Conservation (phyloP, 208 protist species). For the Crithidia sp. region DNA sequence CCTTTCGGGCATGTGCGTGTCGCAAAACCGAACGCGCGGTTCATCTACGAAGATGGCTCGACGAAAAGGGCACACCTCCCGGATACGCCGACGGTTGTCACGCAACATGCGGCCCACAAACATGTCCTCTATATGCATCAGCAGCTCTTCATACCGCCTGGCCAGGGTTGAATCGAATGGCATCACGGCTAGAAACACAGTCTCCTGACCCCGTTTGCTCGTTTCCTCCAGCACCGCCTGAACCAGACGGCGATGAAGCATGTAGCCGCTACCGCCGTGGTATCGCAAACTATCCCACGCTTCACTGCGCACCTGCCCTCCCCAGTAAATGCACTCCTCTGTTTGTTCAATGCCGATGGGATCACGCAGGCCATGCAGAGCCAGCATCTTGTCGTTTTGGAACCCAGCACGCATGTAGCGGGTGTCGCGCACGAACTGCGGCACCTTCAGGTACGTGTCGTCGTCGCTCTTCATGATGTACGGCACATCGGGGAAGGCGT, state of each 20-base stretch:
- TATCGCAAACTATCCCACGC: background rate
- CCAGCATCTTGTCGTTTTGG: background rate
- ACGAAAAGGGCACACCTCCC: background rate
- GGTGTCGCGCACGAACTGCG: slow-evolving; percentile 42
- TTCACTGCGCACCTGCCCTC: background rate
- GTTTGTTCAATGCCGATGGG: background rate
- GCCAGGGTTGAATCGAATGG: background rate
- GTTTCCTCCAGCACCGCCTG: background rate
- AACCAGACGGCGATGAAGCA: slow-evolving; percentile 1
- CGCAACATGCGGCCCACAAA: slow-evolving; percentile 12
- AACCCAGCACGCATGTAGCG: slow-evolving; percentile 12
- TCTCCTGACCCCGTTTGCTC: background rate
- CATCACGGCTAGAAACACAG: background rate
- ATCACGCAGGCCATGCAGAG: background rate
- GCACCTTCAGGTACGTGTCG: slow-evolving; percentile 42
- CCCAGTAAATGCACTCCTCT: slow-evolving; percentile 14
- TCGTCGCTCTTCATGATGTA: slow-evolving; percentile 48
- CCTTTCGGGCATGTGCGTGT: background rate
- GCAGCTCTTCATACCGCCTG: background rate
- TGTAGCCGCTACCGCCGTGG: background rate
- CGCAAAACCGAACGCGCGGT: background rate
- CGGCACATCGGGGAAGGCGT: slow-evolving; percentile 22
- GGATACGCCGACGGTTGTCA: background rate
- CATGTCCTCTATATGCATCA: slow-evolving; percentile 5
- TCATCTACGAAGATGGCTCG: background rate